Evolutionary conservation across 2,329 filamentous ascomycete genomes (phyloP).

Genomic region (Kalmusia sp.): DNA sequence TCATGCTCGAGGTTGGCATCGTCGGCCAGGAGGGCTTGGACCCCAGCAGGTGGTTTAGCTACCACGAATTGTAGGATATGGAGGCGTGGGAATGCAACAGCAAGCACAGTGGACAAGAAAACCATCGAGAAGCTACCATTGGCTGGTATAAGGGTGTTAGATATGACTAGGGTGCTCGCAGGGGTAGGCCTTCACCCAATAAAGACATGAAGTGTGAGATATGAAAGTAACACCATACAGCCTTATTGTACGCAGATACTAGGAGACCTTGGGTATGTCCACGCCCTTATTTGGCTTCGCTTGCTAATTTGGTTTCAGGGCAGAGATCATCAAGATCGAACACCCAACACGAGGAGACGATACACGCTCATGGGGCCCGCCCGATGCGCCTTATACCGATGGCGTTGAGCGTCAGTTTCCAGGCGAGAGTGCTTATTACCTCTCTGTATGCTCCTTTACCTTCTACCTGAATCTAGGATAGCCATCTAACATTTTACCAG

Average conservation of each 20-base stretch:
- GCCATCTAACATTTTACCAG: constrained; percentile 54
- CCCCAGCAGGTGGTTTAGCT: constrained; percentile 3
- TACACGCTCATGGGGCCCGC: constrained; percentile 94
- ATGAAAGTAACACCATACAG: constrained; percentile 55
- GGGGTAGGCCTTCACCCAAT: constrained; percentile 67
- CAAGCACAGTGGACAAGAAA: constrained; percentile 41
- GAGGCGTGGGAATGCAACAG: constrained; percentile 49
- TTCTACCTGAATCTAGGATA: not conserved
- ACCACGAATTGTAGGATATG: constrained; percentile 18
- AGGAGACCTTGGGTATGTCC: constrained; percentile 83
- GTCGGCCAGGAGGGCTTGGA: constrained; percentile 4
- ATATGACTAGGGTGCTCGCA: constrained; percentile 95
- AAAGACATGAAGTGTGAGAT: not conserved
- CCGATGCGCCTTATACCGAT: constrained; percentile 79
- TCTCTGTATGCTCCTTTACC: constrained; percentile 66
- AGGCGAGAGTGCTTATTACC: constrained; percentile 95
- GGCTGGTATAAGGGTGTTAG: constrained; percentile 84
- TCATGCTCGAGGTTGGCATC: constrained; percentile 11
- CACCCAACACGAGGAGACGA: constrained; percentile 92
- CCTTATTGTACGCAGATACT: constrained; percentile 97
- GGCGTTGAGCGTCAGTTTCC: constrained; percentile 67
- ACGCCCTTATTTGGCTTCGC: constrained; percentile 8
- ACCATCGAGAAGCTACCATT: constrained; percentile 68
- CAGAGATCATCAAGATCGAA: constrained; percentile 96
- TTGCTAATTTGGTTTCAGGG: constrained; percentile 59